A percentile compares a stretch with the other conserved stretches of the same genome.
Conservation (phyloP, 192 early-diverging fungal species). For the Haplosporangium gracile region DNA sequence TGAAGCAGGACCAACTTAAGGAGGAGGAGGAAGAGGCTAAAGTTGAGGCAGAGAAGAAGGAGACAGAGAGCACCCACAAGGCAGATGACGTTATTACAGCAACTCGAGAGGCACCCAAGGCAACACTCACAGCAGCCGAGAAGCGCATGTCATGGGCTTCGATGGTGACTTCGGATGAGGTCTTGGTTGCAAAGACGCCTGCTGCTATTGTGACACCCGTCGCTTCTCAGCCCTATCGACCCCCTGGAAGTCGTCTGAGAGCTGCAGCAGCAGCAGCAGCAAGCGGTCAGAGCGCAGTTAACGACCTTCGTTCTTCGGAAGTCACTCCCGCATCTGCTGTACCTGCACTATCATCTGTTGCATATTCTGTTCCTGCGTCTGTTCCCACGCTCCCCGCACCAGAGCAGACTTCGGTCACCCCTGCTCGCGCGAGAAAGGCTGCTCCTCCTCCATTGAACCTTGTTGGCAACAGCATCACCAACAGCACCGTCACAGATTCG, state of each 20-base stretch:
- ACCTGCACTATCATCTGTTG: not conserved
- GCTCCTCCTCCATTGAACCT: conserved; percentile 41
- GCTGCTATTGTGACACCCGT: not conserved
- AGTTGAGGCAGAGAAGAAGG: conserved; percentile 2
- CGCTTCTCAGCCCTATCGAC: conserved; percentile 45
- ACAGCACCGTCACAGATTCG: not conserved
- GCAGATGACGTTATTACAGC: not conserved
- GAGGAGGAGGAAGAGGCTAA: not conserved
- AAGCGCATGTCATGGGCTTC: conserved; percentile 55
- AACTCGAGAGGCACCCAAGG: not conserved
- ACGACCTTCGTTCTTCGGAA: not conserved
- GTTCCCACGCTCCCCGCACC: not conserved
- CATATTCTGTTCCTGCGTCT: not conserved
- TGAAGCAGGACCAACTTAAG: conserved; percentile 7
- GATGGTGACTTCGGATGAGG: conserved; percentile 45
- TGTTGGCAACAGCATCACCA: conserved; percentile 8
- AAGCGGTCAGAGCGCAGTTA: not conserved
- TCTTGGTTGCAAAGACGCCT: not conserved
- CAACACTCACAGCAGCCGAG: conserved; percentile 8
- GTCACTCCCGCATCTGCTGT: not conserved
- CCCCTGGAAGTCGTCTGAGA: conserved; percentile 44
- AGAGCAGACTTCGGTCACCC: not conserved
- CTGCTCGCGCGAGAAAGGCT: conserved; percentile 24
- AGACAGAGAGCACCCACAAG: conserved; percentile 3
- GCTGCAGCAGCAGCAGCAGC: conserved; percentile 16